phyloP scores from a whole-genome alignment of 176 grass and related monocot genomes.

The Urochloa ruziziensis region DNA sequence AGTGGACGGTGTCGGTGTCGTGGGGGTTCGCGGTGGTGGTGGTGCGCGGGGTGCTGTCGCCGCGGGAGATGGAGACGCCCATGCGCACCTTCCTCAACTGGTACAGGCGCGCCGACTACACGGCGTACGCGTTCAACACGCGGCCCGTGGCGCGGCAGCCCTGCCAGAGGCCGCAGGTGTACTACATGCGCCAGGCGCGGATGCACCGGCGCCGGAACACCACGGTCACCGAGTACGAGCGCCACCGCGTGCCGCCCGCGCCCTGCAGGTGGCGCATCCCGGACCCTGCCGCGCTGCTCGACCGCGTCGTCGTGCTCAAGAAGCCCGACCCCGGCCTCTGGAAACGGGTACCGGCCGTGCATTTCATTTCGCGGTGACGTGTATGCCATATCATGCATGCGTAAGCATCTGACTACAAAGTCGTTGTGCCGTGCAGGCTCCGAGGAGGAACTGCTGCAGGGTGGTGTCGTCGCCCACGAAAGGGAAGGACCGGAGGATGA shows the following conservation, averaged over 20 bases:
- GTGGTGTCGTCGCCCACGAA: neutral
- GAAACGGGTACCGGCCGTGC: neutral
- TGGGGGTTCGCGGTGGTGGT: neutral
- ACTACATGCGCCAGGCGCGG: neutral
- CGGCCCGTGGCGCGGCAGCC: neutral
- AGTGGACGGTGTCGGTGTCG: neutral
- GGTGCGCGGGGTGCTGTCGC: neutral
- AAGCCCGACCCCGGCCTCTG: neutral
- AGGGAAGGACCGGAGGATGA: neutral
- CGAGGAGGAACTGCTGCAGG: neutral
- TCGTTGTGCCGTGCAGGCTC: neutral
- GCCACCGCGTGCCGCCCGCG: neutral
- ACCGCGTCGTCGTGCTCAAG: neutral
- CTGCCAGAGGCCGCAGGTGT: neutral
- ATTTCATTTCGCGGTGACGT: no score
- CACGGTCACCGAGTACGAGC: conserved; percentile 5
- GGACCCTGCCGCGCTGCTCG: neutral
- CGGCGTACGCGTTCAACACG: neutral
- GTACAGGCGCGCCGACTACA: neutral
- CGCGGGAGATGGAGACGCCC: neutral
- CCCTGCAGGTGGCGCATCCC: neutral
- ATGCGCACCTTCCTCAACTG: neutral
- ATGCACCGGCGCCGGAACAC: neutral
- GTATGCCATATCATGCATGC: no score
- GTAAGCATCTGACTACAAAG: no score